Percentiles rank a stretch among this genome's conserved stretches.
phyloP scores from a whole-genome alignment of 2,329 filamentous ascomycete species.

The Botrytis porri region DNA sequence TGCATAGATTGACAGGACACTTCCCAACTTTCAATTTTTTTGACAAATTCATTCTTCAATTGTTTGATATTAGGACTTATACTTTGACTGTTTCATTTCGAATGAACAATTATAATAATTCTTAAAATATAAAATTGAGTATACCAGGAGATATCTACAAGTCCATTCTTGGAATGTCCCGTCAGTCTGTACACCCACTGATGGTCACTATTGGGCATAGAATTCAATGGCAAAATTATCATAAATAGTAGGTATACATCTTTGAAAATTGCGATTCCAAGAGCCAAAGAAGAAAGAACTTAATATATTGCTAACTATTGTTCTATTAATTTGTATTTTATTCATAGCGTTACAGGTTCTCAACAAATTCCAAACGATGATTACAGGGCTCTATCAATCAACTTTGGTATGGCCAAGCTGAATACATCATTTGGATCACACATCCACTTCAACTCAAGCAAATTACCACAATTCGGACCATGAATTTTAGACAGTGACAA shows the following conservation, averaged over 20 bases:
- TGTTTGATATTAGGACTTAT: too few species aligned
- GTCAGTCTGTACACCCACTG: too few species aligned
- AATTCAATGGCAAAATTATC: background rate
- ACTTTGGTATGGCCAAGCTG: constrained; percentile 37
- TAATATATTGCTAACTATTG: background rate
- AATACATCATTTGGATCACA: constrained; percentile 42
- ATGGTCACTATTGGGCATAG: background rate
- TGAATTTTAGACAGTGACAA: constrained; percentile 36
- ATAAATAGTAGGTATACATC: background rate
- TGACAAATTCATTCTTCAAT: too few species aligned
- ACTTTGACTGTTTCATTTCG: too few species aligned
- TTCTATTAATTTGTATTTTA: background rate
- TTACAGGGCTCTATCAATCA: background rate
- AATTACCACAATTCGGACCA: constrained; percentile 32
- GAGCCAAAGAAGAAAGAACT: background rate
- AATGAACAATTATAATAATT: too few species aligned
- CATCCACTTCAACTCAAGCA: constrained; percentile 36
- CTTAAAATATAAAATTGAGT: too few species aligned
- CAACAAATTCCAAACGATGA: too few species aligned
- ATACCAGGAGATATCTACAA: too few species aligned
- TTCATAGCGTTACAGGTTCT: background rate
- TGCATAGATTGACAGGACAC: too few species aligned
- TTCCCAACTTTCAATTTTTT: too few species aligned
- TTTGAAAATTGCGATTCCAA: background rate
- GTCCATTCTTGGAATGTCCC: too few species aligned